phyloP scores from a whole-genome alignment of 805 yeast species.

The Ogataea zsoltii region DNA sequence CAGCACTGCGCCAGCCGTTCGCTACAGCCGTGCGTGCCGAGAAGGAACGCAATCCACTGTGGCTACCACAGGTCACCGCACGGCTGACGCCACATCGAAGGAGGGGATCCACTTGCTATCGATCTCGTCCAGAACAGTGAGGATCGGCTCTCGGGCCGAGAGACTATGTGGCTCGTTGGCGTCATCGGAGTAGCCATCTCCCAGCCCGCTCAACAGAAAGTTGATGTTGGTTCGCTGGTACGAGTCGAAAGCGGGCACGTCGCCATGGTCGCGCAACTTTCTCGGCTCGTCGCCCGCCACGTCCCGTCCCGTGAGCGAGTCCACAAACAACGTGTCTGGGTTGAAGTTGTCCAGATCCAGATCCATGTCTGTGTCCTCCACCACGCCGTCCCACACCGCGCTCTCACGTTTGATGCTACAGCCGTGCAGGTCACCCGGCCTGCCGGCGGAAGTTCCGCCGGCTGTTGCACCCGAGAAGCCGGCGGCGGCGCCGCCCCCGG shows the following conservation, averaged over 20 bases:
- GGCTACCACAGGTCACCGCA: constrained; percentile 29
- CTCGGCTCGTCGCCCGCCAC: background rate
- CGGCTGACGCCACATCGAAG: constrained; percentile 18
- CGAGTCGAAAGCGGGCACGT: background rate
- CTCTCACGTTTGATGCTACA: background rate
- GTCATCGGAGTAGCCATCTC: constrained; percentile 2
- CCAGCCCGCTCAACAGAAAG: constrained; percentile 4
- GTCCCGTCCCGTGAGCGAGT: background rate
- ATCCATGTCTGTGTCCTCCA: constrained; percentile 8
- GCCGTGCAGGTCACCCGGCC: constrained; percentile 3
- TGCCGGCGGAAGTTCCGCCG: background rate
- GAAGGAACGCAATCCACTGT: no score
- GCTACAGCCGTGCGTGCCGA: no score
- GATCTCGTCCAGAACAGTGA: constrained; percentile 3
- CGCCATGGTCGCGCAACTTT: background rate
- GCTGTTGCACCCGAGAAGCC: no score
- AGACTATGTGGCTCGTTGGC: background rate
- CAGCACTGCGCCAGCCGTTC: background rate
- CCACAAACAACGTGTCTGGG: constrained; percentile 12
- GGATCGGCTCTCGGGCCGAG: constrained; percentile 5
- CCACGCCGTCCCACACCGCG: background rate
- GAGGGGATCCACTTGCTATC: constrained; percentile 5
- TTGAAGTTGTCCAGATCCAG: constrained; percentile 11
- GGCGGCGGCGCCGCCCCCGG: no score
- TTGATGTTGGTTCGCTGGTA: constrained; percentile 5